Percentiles rank a stretch among this genome's conserved stretches.
phyloP scores from a whole-genome alignment of 345 rosid species.

The Salix purpurea region DNA sequence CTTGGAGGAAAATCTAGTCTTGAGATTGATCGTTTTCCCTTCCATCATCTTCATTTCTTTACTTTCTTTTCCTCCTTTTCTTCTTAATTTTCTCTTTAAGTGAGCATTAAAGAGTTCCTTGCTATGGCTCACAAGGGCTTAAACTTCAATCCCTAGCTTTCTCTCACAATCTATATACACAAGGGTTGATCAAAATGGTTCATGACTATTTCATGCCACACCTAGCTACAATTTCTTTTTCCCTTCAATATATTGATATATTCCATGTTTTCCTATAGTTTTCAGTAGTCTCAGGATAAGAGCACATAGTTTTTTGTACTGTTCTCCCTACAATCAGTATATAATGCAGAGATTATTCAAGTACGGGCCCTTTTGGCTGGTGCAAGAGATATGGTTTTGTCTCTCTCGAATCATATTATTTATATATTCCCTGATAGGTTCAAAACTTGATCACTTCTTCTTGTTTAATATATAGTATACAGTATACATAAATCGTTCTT shows the following conservation, averaged over 20 bases:
- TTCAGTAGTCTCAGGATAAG: not conserved
- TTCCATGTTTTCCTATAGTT: not conserved
- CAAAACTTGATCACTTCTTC: not conserved
- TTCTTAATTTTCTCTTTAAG: not conserved
- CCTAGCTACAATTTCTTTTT: not conserved
- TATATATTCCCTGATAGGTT: constrained; percentile 9
- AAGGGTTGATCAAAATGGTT: not conserved
- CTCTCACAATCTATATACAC: not conserved
- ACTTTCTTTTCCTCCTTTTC: not conserved
- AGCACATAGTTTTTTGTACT: not conserved
- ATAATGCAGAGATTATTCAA: not conserved
- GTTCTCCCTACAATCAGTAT: not conserved
- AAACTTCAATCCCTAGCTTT: not conserved
- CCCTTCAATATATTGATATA: not conserved
- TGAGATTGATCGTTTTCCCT: not conserved
- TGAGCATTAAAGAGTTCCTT: not conserved
- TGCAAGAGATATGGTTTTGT: constrained; percentile 46
- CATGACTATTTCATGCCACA: not conserved
- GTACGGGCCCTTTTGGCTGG: constrained; percentile 18
- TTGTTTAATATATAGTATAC: not conserved
- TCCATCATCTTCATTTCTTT: not conserved
- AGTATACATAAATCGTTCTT: not conserved
- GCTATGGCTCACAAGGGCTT: not conserved
- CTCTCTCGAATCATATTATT: constrained; percentile 18
- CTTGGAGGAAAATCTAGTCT: not conserved